Evolutionary conservation across 2,329 filamentous ascomycete genomes (phyloP).

Genomic region (Hymenoscyphus occultus): DNA sequence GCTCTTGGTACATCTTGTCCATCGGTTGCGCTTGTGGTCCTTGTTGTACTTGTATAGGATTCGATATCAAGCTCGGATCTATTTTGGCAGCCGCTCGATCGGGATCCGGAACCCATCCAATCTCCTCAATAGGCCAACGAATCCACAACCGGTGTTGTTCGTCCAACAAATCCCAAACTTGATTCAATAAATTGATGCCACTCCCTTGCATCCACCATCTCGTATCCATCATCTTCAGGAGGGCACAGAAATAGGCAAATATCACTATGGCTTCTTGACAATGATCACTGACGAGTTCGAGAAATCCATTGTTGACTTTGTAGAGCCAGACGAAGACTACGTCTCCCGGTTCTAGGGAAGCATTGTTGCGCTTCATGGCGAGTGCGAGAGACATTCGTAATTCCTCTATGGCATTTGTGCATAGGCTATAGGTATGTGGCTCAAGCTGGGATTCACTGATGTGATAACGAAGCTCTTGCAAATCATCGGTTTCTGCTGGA

Average conservation of each 20-base stretch:
- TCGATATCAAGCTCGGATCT: not conserved
- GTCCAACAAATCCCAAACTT: conserved; percentile 38
- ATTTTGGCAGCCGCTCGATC: not conserved
- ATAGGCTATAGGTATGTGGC: conserved; percentile 28
- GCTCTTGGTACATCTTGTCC: not conserved
- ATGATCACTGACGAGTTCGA: conserved; percentile 38
- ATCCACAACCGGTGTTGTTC: conserved; percentile 41
- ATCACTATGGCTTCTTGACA: conserved; percentile 38
- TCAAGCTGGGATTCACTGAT: conserved; percentile 10
- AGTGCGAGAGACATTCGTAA: conserved; percentile 37
- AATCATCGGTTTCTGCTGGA: conserved; percentile 17
- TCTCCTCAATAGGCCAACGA: conserved; percentile 35
- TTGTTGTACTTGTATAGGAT: not conserved
- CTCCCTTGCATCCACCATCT: conserved; percentile 42
- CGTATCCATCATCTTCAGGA: conserved; percentile 36
- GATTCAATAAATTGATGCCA: conserved; percentile 36
- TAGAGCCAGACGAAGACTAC: conserved; percentile 42
- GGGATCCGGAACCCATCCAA: conserved; percentile 29
- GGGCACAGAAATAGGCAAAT: conserved; percentile 38
- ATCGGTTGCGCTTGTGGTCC: not conserved
- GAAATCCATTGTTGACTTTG: conserved; percentile 37
- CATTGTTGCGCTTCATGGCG: conserved; percentile 21
- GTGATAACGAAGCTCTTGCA: conserved; percentile 19
- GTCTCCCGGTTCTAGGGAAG: conserved; percentile 38
- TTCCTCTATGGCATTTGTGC: conserved; percentile 36